These are phyloP conservation scores for Kwoniella newhampshirensis DNA, from an alignment of 768 basidiomycete species.

Conservation along the genomic window DNA sequence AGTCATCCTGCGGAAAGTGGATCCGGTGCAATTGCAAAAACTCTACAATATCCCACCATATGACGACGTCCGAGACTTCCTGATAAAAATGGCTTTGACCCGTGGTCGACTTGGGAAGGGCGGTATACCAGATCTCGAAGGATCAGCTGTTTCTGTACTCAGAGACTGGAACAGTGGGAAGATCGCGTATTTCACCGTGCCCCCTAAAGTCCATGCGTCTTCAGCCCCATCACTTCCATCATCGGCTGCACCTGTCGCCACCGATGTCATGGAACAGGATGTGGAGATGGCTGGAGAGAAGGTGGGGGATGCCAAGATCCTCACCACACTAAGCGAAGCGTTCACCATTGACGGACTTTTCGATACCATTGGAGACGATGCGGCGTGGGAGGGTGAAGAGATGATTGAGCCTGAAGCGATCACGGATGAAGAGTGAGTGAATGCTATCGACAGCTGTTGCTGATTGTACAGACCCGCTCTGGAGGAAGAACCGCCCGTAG, in stretches of 20 bases:
- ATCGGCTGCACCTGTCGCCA: constrained; percentile 51
- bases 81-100: constrained; percentile 83
- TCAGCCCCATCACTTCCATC: constrained; percentile 59
- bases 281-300: constrained; percentile 72
- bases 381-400: constrained; percentile 60
- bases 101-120: constrained; percentile 85
- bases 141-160: constrained; percentile 76
- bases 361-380: constrained; percentile 75
- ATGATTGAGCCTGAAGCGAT: constrained; percentile 45
- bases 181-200: constrained; percentile 81
- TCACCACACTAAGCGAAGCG: constrained; percentile 68
- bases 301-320: constrained; percentile 76
- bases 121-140: constrained; percentile 82
- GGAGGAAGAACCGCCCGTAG: too few species aligned
- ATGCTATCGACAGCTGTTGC: not conserved
- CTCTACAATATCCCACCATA: constrained; percentile 83
- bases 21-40: constrained; percentile 68
- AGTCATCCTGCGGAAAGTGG: constrained; percentile 74
- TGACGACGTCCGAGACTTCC: constrained; percentile 70
- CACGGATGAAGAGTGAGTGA: constrained; percentile 36
- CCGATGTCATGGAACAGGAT: constrained; percentile 47
- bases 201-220: constrained; percentile 76
- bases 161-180: constrained; percentile 96
- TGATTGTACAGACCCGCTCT: not conserved
- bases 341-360: constrained; percentile 82